These are phyloP conservation scores for Rhododendron kiyosumense DNA, from an alignment of 148 eudicot genomes.

Conservation along the genomic window DNA sequence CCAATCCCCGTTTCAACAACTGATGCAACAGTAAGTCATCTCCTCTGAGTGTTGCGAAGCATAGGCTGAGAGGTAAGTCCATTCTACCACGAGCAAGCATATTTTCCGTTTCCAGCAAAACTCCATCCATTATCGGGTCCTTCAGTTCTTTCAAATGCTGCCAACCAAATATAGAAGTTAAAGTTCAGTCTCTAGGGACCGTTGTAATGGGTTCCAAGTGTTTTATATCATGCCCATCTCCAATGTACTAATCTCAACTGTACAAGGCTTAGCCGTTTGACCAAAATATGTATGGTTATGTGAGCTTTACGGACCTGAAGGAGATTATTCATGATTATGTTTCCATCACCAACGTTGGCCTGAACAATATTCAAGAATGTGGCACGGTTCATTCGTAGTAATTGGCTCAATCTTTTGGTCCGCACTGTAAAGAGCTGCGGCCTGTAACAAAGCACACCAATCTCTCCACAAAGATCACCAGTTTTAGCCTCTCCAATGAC, in stretches of 20 bases:
- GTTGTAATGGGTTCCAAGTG: neutral
- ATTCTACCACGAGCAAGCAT: constrained; percentile 74
- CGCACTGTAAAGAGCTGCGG: constrained; percentile 86
- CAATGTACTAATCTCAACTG: neutral
- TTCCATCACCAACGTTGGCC: constrained; percentile 61
- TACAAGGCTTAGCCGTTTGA: neutral
- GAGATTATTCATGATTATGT: constrained; percentile 71
- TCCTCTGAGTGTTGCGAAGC: constrained; percentile 67
- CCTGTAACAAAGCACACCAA: constrained; percentile 85
- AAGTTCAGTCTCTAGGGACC: neutral
- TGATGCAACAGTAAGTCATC: constrained; percentile 61
- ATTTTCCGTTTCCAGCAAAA: constrained; percentile 59
- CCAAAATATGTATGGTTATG: neutral
- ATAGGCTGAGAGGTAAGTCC: constrained; percentile 71
- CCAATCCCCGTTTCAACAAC: constrained; percentile 66
- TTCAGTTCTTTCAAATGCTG: constrained; percentile 63
- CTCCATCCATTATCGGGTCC: constrained; percentile 54
- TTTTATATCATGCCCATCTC: neutral
- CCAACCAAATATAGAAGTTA: neutral
- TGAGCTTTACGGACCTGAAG: constrained; percentile 41
- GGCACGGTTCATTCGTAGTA: constrained; percentile 58
- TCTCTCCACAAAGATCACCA: constrained; percentile 85
- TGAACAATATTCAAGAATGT: constrained; percentile 54
- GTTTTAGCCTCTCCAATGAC: constrained; percentile 54
- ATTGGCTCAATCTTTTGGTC: constrained; percentile 68